Percentiles rank a stretch among this genome's conserved stretches.
phyloP scores from a whole-genome alignment of 208 protist genomes.

The Trypanosoma avium region DNA sequence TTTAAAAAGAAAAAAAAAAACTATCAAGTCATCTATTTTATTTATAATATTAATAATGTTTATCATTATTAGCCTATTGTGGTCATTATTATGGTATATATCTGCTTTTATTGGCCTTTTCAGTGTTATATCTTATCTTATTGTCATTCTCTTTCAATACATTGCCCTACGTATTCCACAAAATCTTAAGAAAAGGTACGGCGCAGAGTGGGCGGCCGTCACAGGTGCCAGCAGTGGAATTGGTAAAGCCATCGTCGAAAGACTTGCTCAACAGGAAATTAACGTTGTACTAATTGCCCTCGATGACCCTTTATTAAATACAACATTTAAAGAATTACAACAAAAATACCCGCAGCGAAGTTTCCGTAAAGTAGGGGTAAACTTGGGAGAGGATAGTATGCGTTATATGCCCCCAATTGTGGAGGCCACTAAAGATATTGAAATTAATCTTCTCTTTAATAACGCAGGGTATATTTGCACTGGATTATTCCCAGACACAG shows the following conservation, averaged over 20 bases:
- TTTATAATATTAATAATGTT: slow-evolving; percentile 45
- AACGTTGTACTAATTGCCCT: slow-evolving; percentile 92
- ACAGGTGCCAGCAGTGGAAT: slow-evolving; percentile 96
- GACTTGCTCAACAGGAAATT: slow-evolving; percentile 90
- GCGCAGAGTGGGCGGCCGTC: slow-evolving; percentile 87
- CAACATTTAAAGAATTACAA: slow-evolving; percentile 76
- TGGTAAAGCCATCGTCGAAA: slow-evolving; percentile 91
- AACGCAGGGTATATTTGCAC: slow-evolving; percentile 94
- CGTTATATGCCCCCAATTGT: slow-evolving; percentile 76
- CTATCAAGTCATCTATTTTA: slow-evolving; percentile 6
- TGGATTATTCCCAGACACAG: slow-evolving; percentile 88
- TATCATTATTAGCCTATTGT: slow-evolving; percentile 60
- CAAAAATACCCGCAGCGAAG: slow-evolving; percentile 65
- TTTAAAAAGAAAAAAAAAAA: slow-evolving; percentile 16
- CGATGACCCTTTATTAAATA: slow-evolving; percentile 82
- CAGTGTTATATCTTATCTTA: slow-evolving; percentile 76
- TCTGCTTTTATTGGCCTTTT: slow-evolving; percentile 69
- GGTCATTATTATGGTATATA: slow-evolving; percentile 58
- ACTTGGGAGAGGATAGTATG: slow-evolving; percentile 77
- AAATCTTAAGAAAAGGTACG: slow-evolving; percentile 78
- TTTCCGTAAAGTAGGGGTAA: slow-evolving; percentile 87
- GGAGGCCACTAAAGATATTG: slow-evolving; percentile 63
- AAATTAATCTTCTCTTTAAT: slow-evolving; percentile 88
- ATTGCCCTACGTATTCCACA: slow-evolving; percentile 64
- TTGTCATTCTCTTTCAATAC: slow-evolving; percentile 48